A percentile compares a stretch with the other conserved stretches of the same genome.
phyloP scores from a whole-genome alignment of 1,139 yeast species.

The Candida buenavistaensis region DNA sequence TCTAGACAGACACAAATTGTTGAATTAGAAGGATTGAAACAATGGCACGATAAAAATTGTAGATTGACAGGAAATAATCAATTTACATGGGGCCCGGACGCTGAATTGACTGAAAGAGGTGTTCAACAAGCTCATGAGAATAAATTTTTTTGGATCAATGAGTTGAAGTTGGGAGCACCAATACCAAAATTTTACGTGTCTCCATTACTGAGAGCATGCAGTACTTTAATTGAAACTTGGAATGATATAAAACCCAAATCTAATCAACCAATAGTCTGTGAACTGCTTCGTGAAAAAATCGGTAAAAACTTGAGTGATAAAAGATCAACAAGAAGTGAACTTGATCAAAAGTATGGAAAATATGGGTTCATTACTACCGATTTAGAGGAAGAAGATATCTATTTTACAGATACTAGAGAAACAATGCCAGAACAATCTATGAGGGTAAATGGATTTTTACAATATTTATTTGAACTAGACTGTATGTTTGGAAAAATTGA shows the following conservation, averaged over 20 bases:
- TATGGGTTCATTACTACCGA: slow-evolving; percentile 43
- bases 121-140: slow-evolving; percentile 47
- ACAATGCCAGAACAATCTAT: slow-evolving; percentile 45
- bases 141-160: slow-evolving; percentile 43
- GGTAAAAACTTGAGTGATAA: slow-evolving; percentile 67
- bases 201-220: slow-evolving; percentile 68
- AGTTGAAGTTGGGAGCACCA: slow-evolving; percentile 52
- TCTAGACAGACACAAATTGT: slow-evolving; percentile 70
- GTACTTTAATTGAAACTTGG: slow-evolving; percentile 65
- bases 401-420: slow-evolving; percentile 50
- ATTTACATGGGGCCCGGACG: slow-evolving; percentile 65
- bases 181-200: slow-evolving; percentile 61
- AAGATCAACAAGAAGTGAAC: slow-evolving; percentile 15
- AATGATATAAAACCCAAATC: slow-evolving; percentile 12
- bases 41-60: slow-evolving; percentile 65
- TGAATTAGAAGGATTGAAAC: slow-evolving; percentile 44
- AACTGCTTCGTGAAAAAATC: slow-evolving; percentile 56
- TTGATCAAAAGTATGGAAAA: slow-evolving; percentile 15
- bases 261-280: slow-evolving; percentile 42
- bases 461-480: slow-evolving; percentile 31
- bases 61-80: slow-evolving; percentile 54
- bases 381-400: slow-evolving; percentile 53
- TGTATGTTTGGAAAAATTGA: slow-evolving; percentile 19
- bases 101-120: slow-evolving; percentile 62
- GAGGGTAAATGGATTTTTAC: slow-evolving; percentile 52